These are phyloP conservation scores for Lasiosphaeris hirsuta DNA, from an alignment of 495 filamentous ascomycete genomes.

Conservation along the genomic window DNA sequence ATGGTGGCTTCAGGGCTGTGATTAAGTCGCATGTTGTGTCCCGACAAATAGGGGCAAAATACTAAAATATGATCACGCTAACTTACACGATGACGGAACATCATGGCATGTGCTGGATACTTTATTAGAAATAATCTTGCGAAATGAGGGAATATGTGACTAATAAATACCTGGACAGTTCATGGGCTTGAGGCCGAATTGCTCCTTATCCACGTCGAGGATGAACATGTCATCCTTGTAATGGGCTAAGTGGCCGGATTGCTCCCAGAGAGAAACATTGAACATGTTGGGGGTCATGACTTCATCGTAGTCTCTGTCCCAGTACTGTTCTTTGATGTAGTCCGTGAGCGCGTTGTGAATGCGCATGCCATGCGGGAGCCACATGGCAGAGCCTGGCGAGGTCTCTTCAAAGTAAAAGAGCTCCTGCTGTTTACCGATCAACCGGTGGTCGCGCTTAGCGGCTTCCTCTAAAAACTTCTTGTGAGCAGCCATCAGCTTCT, in stretches of 20 bases:
- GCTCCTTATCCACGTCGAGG: slow-evolving; percentile 84
- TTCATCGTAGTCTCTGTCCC: slow-evolving; percentile 90
- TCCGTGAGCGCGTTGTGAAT: slow-evolving; percentile 86
- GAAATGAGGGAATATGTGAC: slow-evolving; percentile 68
- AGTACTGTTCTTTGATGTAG: slow-evolving; percentile 82
- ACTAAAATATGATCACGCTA: not conserved
- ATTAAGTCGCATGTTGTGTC: no score
- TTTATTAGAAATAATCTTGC: slow-evolving; percentile 48
- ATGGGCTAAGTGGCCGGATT: slow-evolving; percentile 89
- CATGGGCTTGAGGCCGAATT: slow-evolving; percentile 91
- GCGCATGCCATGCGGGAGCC: slow-evolving; percentile 84
- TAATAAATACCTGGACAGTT: slow-evolving; percentile 72
- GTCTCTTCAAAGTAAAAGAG: slow-evolving; percentile 94
- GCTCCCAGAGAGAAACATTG: slow-evolving; percentile 86
- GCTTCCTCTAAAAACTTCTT: slow-evolving; percentile 93
- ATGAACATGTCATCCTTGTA: slow-evolving; percentile 98
- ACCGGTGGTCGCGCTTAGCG: slow-evolving; percentile 88
- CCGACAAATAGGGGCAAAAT: no score
- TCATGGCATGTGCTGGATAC: slow-evolving; percentile 29
- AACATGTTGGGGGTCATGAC: slow-evolving; percentile 97
- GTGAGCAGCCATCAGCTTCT: slow-evolving; percentile 86
- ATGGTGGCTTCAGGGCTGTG: no score
- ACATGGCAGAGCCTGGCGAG: slow-evolving; percentile 90
- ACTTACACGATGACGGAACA: slow-evolving; percentile 32
- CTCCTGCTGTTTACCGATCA: slow-evolving; percentile 90